Base-by-base conservation (phyloP, 2,329 filamentous ascomycete genomes). In the Lachnellula suecica region DNA sequence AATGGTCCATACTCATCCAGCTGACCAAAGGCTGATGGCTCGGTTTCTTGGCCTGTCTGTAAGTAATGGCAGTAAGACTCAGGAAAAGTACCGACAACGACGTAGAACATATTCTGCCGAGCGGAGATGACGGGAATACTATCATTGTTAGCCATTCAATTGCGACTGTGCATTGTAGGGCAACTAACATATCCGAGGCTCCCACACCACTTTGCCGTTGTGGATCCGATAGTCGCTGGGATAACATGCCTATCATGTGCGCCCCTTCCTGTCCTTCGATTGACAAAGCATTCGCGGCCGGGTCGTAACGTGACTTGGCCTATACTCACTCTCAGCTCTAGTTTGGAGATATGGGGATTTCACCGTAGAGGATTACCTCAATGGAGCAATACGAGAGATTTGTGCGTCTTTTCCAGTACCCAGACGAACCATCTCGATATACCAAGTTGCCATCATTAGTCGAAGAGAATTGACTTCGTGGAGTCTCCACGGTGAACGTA, bases 381-480 rank as follows among this genome's bases (percentile, higher is more conserved):
- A 52, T 52, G 5, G 44, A 48, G 45, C 44, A 52, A 38, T 52
- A 52, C 8, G 22, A 52, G 2, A 41, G 25, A 35, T 42, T 43
- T n/a, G 50, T 40, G 23, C 41, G 15, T 35, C 45, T 42, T 44
- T 52, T 40, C 50, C 50, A 52, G 35, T 48, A 27, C 19, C 50
- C 50, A 42, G 37, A 35, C 3, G 27, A 41, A 2, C 27, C 9
- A 38, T 43, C 50, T 48, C 42, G 27, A 46, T 52, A 41, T 17
- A 52, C 38, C 24, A 52, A 41, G 25, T 24, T 49, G 24, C 50
- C 50, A 48, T 52, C 50, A 34, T 52, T 52, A 19, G 50, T 52
- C 17, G 50, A 7, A 48, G 50, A 52, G 22, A 47, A 52, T 48
- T 37, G 27, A 37, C 27, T 13, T 34, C 15, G 11, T 15, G 41